phyloP scores from a whole-genome alignment of 2,329 filamentous ascomycete genomes.

The Pseudopithomyces chartarum region DNA sequence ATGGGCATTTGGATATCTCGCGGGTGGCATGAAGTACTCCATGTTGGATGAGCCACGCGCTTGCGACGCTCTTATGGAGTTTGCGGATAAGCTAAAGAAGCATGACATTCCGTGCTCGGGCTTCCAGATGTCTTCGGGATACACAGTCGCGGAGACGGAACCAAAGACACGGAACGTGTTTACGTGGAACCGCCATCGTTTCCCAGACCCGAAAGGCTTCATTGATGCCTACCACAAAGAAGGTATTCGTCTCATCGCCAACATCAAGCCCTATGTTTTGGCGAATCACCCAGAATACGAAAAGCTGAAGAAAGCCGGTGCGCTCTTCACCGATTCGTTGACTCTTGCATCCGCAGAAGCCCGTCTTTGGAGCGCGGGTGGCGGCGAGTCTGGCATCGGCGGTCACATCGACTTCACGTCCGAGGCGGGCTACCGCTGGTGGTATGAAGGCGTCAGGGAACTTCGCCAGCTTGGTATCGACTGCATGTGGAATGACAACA shows the following conservation, averaged over 20 bases:
- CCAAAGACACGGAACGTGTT: slow-evolving; percentile 74
- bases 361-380: slow-evolving; percentile 73
- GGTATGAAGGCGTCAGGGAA: slow-evolving; percentile 69
- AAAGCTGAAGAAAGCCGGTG: slow-evolving; percentile 62
- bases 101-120: slow-evolving; percentile 73
- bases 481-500: slow-evolving; percentile 81
- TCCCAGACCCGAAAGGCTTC: slow-evolving; percentile 70
- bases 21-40: slow-evolving; percentile 68
- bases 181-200: slow-evolving; percentile 73
- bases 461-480: slow-evolving; percentile 69
- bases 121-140: slow-evolving; percentile 75
- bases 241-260: slow-evolving; percentile 71
- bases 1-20: slow-evolving; percentile 75
- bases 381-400: slow-evolving; percentile 71
- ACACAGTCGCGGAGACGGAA: slow-evolving; percentile 68
- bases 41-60: slow-evolving; percentile 62
- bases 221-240: slow-evolving; percentile 65
- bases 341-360: slow-evolving; percentile 58
- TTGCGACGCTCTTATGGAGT: slow-evolving; percentile 62
- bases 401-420: slow-evolving; percentile 77
- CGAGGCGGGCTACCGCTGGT: slow-evolving; percentile 69
- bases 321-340: slow-evolving; percentile 66
- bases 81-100: slow-evolving; percentile 64
- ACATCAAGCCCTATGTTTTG: slow-evolving; percentile 75
- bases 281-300: slow-evolving; percentile 69